Base-by-base conservation (phyloP, 1,139 yeast species). In the Eremothecium cymbalariae region DNA sequence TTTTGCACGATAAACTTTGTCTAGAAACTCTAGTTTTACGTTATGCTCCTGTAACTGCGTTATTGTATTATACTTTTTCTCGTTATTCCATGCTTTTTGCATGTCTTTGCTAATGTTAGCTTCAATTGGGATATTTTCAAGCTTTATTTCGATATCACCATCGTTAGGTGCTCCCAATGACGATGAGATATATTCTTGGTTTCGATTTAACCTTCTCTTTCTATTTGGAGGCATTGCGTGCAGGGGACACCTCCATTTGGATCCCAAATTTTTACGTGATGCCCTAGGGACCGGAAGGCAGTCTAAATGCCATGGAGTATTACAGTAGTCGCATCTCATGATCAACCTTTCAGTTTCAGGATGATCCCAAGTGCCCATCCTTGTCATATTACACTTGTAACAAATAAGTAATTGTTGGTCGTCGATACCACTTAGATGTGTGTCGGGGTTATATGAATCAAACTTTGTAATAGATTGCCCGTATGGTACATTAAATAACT, bases 191-290 rank as follows among this genome's bases (percentile, higher is more conserved):
- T 12, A 72, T 60, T 18, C 65, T 57, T 37, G 82, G 67, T 47
- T 70, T 70, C 43, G 72, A 67, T 47, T 35, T 21, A 82, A 68
- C 38, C 73, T 68, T 48, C 58, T 52, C 55, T 31, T 56, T 48
- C 31, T 38, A 25, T 31, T 18, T 8, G 37, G 33, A 11, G 33
- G 32, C 9, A 35, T 43, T 9, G 76, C 72, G 59, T 90, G 98
- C 48, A 83, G 77, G 0, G 97, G 98, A 55, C 98, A 90, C 59
- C 76, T 77, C 98, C 98, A 90, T 53, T 83, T 83, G 27, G 72
- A 68, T 1, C 94, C 93, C 26, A 85, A 60, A 16, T 82, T 74
- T 50, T 85, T 84, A n/a, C 80, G 73, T 6, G 79, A 68, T 15
- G 82, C 69, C 49, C 84, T 60, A 2, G 95, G 95, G 7, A 84